phyloP scores from a whole-genome alignment of 306 rosid species.

The Inga laurina region DNA sequence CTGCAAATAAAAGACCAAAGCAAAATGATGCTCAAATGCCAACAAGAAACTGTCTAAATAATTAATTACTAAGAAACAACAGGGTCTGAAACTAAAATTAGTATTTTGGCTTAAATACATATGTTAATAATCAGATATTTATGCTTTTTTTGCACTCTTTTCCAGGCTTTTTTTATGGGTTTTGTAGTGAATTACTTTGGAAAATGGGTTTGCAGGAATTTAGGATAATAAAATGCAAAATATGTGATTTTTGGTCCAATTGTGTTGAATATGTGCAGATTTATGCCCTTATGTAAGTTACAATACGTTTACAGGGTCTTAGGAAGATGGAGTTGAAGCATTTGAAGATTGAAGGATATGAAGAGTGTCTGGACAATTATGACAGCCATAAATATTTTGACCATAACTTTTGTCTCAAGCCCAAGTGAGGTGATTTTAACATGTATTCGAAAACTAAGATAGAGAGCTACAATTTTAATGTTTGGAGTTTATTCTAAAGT shows the following conservation, averaged over 20 bases:
- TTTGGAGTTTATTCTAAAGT: background rate
- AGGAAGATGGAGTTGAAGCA: background rate
- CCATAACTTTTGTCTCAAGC: background rate
- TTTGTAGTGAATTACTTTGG: background rate
- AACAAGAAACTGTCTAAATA: constrained; percentile 11
- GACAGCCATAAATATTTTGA: background rate
- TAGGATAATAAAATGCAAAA: background rate
- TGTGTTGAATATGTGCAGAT: background rate
- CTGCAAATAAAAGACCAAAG: constrained; percentile 52
- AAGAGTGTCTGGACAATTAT: background rate
- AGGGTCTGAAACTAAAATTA: constrained; percentile 26
- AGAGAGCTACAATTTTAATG: background rate
- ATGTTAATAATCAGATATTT: background rate
- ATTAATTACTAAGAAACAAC: constrained; percentile 23
- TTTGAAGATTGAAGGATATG: background rate
- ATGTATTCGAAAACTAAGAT: background rate
- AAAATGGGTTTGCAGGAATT: background rate
- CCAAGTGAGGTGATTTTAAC: background rate
- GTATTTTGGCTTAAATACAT: background rate
- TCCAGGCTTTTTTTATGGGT: background rate
- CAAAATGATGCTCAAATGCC: constrained; percentile 25
- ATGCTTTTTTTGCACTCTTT: background rate
- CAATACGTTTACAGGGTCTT: background rate
- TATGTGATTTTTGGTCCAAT: background rate
- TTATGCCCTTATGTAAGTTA: background rate